Conservation (phyloP, 371 early-diverging fungal genomes). For the Nosema bombycis region DNA sequence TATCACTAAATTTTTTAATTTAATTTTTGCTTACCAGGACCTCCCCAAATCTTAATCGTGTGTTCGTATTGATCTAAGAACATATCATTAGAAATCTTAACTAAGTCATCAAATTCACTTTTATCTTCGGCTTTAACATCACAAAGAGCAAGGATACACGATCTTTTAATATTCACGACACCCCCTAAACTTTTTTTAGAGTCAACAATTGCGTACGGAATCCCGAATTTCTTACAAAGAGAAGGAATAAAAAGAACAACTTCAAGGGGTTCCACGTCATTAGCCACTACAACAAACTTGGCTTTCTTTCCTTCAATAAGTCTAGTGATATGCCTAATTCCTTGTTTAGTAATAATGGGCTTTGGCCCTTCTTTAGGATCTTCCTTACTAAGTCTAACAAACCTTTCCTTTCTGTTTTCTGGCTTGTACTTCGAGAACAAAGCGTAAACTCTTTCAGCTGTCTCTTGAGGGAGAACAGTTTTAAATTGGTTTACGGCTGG, state of each 20-base stretch:
- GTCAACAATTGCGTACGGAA: slow-evolving; percentile 96
- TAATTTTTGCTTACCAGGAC: slow-evolving; percentile 9
- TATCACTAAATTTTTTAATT: slow-evolving; percentile 12
- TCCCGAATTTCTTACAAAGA: slow-evolving; percentile 98
- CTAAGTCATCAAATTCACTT: slow-evolving; percentile 36
- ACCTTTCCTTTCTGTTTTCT: slow-evolving; percentile 89
- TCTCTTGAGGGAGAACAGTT: slow-evolving; percentile 86
- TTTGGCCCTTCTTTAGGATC: slow-evolving; percentile 77
- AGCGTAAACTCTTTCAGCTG: slow-evolving; percentile 74
- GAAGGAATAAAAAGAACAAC: slow-evolving; percentile 95
- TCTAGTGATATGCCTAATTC: slow-evolving; percentile 95
- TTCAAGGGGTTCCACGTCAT: slow-evolving; percentile 98
- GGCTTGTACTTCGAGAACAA: slow-evolving; percentile 98
- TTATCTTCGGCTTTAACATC: slow-evolving; percentile 84
- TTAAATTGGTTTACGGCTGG: slow-evolving; percentile 98
- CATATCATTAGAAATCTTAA: slow-evolving; percentile 50
- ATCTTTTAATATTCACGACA: slow-evolving; percentile 95
- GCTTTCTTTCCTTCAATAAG: slow-evolving; percentile 94
- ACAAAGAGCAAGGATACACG: slow-evolving; percentile 85
- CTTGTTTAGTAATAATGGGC: slow-evolving; percentile 90
- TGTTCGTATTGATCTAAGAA: slow-evolving; percentile 60
- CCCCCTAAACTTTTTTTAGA: slow-evolving; percentile 90
- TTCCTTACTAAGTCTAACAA: slow-evolving; percentile 78
- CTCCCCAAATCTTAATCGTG: slow-evolving; percentile 62
- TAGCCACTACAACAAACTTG: slow-evolving; percentile 90